A percentile compares a stretch with the other conserved stretches of the same genome.
Evolutionary conservation across 768 basidiomycete species (phyloP).

Genomic region (Rubroboletus pulcherrimus): DNA sequence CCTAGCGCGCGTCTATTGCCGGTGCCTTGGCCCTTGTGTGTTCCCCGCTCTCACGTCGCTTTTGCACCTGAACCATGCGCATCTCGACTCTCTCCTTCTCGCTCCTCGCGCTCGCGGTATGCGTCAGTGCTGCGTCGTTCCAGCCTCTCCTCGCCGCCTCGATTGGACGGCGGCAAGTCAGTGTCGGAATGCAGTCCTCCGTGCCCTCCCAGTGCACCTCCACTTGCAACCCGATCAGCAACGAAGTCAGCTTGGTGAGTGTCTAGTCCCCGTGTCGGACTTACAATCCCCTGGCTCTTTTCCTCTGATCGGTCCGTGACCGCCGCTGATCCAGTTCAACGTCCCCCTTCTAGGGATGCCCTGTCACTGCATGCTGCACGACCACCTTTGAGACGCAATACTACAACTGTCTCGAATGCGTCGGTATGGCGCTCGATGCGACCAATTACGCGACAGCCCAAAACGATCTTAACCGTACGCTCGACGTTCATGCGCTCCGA

Average conservation of each 20-base stretch:
- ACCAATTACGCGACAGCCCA: slow-evolving; percentile 31
- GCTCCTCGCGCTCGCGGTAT: slow-evolving; percentile 2
- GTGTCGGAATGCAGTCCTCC: slow-evolving; percentile 2
- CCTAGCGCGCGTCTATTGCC: neutral
- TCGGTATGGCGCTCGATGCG: slow-evolving; percentile 26
- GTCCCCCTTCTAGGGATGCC: slow-evolving; percentile 23
- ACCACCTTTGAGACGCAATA: slow-evolving; percentile 36
- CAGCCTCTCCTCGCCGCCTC: slow-evolving; percentile 2
- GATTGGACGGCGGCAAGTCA: slow-evolving; percentile 19
- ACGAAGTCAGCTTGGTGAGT: slow-evolving; percentile 24
- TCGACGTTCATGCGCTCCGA: no score
- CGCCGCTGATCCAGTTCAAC: neutral
- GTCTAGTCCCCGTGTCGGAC: slow-evolving; percentile 1
- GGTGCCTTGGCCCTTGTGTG: neutral
- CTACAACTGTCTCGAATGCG: slow-evolving; percentile 42
- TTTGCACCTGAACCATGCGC: slow-evolving; percentile 15
- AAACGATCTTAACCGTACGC: slow-evolving; percentile 34
- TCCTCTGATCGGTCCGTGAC: neutral
- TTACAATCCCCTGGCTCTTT: neutral
- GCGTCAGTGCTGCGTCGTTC: neutral
- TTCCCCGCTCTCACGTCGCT: slow-evolving; percentile 1
- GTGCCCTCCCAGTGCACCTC: slow-evolving; percentile 26
- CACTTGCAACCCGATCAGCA: slow-evolving; percentile 21
- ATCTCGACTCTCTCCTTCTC: neutral
- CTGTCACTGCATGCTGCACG: slow-evolving; percentile 37